Conservation (phyloP, 495 filamentous ascomycete genomes). For the Gamarada debralockiae region DNA sequence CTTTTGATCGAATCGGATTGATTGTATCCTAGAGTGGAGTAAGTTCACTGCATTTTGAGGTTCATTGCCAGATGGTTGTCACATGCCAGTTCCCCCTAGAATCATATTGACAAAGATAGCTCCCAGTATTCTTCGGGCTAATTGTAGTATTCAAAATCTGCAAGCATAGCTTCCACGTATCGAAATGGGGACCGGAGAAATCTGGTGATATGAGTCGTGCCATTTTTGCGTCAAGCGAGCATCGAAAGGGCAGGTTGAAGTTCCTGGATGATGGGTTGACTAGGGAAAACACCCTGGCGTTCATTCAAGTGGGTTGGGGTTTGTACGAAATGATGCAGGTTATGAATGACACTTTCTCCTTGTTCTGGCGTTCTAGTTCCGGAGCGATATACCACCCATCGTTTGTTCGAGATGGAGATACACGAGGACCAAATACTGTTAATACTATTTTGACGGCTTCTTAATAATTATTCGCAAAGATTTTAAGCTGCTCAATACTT, state of each 20-base stretch:
- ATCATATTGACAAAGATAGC: no score
- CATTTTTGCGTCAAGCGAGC: constrained; percentile 16
- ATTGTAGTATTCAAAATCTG: constrained; percentile 26
- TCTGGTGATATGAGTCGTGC: constrained; percentile 25
- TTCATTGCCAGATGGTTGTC: neutral
- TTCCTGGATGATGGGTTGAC: neutral
- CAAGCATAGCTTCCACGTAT: constrained; percentile 22
- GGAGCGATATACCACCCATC: no score
- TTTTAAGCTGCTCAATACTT: no score
- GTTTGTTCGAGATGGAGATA: no score
- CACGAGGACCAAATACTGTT: no score
- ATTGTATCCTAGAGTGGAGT: neutral
- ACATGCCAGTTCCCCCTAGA: constrained; percentile 19
- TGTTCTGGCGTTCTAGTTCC: no score
- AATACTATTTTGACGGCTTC: no score
- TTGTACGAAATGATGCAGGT: constrained; percentile 27
- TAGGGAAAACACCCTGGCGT: constrained; percentile 14
- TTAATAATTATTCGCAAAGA: no score
- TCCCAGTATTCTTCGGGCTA: constrained; percentile 24
- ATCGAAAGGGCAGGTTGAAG: neutral
- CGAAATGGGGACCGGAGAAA: constrained; percentile 25
- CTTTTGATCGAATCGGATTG: constrained; percentile 6
- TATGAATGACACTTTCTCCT: no score
- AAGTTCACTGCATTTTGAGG: neutral
- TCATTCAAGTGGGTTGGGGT: constrained; percentile 28